Base-by-base conservation (phyloP, 2,329 filamentous ascomycete species). In the Taxawa tesnikishii region DNA sequence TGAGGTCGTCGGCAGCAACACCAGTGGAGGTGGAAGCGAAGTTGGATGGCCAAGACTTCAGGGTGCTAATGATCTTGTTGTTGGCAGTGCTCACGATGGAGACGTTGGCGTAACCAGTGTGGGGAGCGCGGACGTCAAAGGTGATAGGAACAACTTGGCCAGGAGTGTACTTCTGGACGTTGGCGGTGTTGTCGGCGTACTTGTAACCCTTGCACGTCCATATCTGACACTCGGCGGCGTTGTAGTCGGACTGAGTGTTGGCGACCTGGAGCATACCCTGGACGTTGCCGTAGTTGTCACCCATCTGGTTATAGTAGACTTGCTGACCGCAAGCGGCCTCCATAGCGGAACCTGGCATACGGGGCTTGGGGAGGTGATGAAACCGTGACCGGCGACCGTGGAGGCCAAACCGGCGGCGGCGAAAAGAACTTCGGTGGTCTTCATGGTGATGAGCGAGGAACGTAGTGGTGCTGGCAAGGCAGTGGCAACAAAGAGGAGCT, bases 171-270 rank as follows among this genome's bases (percentile, higher is more conserved):
- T 50, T 56, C 41, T 68, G 59, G 29, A 74, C 57, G 43, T 67
- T 67, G 41, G 51, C 59, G 39, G 51, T 64, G 55, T 69, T 69
- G 55, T 75, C 71, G 28, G 45, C 60, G 51, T 64, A 70, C 46
- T 72, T 63, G 54, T 65, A 66, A 38, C 70, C 70, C 55, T 73
- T 71, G 66, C 68, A 72, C 29, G 68, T 59, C 60, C 60, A 70
- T 45, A 70, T 55, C 44, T 68, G 54, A 50, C 68, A 73, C 23
- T 52, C 47, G 2, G 50, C 47, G 28, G 56, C 55, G 33, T 67
- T 54, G 53, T 63, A 68, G 54, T 69, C 67, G 35, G 43, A 44
- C 51, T 70, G 64, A 40, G 48, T 44, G 35, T 34, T 48, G 46
- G 60, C 63, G 29, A 65, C 56, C 48, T 71, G 65, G 26, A 69